These are phyloP conservation scores for Colletotrichum sidae DNA, from an alignment of 2,329 filamentous ascomycete species.

Conservation along the genomic window DNA sequence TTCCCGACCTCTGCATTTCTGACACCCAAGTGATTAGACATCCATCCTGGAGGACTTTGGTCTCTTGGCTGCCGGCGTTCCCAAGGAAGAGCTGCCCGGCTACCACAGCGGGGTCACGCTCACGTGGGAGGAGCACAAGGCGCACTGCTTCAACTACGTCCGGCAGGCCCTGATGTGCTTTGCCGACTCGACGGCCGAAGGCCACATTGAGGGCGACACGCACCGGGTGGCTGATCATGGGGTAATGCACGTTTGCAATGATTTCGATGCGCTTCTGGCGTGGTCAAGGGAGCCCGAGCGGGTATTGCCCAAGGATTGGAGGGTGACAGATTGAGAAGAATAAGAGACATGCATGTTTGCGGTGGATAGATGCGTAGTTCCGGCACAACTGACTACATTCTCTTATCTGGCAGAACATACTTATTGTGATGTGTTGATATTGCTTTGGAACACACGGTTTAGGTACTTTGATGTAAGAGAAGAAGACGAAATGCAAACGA, in stretches of 20 bases:
- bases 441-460: too few species aligned
- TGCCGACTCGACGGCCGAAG: constrained; percentile 6
- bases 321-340: too few species aligned
- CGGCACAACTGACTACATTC: too few species aligned
- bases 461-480: too few species aligned
- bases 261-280: not conserved
- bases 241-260: constrained; percentile 6
- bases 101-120: not conserved
- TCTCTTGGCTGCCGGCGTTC: not conserved
- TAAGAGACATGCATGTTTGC: too few species aligned
- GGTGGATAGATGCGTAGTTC: too few species aligned
- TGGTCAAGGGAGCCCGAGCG: constrained; percentile 6
- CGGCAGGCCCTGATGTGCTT: constrained; percentile 6
- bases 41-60: constrained; percentile 6
- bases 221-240: constrained; percentile 3
- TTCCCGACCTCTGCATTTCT: too few species aligned
- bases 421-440: too few species aligned
- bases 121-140: constrained; percentile 7
- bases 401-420: too few species aligned
- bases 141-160: constrained; percentile 12
- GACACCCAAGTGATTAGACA: too few species aligned
- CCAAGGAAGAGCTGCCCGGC: not conserved
- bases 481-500: too few species aligned
- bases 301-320: not conserved
- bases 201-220: not conserved